A percentile compares a stretch with the other conserved stretches of the same genome.
Conservation (phyloP, 192 early-diverging fungal species). For the Backusella psychrophila region DNA sequence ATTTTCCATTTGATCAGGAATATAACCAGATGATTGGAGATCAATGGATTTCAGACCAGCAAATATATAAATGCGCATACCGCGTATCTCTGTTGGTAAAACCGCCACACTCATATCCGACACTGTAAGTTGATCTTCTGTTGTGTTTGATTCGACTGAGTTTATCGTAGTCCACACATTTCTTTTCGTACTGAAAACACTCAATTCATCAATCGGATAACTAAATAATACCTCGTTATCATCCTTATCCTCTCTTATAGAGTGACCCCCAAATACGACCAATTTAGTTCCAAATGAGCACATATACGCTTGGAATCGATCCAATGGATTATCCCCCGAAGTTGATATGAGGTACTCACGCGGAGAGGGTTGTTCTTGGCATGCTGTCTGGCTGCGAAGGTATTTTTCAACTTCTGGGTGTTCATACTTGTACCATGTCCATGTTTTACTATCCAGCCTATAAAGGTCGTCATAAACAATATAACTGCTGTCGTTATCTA, state of each 20-base stretch:
- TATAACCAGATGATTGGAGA: not conserved
- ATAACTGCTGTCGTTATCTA: conserved; percentile 29
- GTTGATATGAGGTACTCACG: conserved; percentile 12
- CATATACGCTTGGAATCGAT: conserved; percentile 31
- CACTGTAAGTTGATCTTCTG: conserved; percentile 7
- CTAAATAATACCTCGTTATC: conserved; percentile 23
- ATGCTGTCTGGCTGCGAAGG: not conserved
- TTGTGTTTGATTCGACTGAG: not conserved
- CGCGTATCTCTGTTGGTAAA: not conserved
- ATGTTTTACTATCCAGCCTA: conserved; percentile 26
- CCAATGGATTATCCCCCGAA: conserved; percentile 19
- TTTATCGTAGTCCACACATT: conserved; percentile 13
- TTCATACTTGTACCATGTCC: conserved; percentile 36
- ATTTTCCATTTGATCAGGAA: not conserved
- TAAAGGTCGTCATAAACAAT: conserved; percentile 34
- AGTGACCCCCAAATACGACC: conserved; percentile 33
- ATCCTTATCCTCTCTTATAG: conserved; percentile 27
- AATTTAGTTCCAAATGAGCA: conserved; percentile 20
- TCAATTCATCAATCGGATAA: conserved; percentile 23
- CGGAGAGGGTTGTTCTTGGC: not conserved
- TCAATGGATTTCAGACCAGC: not conserved
- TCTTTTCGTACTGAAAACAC: conserved; percentile 21
- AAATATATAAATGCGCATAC: not conserved
- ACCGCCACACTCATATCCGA: conserved; percentile 19
- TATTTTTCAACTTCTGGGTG: conserved; percentile 29